Evolutionary conservation across 2,329 filamentous ascomycete species (phyloP).

Genomic region (Didymellaceae sp.): DNA sequence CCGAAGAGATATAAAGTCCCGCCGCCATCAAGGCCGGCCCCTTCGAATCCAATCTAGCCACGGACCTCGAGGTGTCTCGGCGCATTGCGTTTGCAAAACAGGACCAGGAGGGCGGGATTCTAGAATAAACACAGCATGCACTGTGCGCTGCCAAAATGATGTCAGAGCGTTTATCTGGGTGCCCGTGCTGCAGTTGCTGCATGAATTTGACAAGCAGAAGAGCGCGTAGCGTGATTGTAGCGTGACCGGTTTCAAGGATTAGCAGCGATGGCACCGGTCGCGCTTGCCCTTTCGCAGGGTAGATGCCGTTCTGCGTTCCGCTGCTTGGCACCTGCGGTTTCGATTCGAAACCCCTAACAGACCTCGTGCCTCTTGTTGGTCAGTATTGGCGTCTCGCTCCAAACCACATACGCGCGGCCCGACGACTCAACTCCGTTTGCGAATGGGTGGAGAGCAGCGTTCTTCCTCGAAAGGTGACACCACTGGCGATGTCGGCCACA

Average conservation of each 20-base stretch:
- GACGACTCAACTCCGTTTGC: background rate
- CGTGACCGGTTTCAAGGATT: background rate
- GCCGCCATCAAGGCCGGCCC: background rate
- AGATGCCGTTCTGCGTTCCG: conserved; percentile 8
- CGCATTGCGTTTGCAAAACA: background rate
- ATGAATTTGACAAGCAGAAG: conserved; percentile 12
- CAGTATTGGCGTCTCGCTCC: conserved; percentile 5
- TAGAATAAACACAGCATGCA: conserved; percentile 13
- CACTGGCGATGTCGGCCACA: conserved; percentile 1
- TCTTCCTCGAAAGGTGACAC: too few relatives aligned
- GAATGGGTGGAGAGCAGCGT: conserved; percentile 1
- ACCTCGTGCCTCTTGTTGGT: background rate
- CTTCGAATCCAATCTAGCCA: conserved; percentile 1
- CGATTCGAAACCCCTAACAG: conserved; percentile 12
- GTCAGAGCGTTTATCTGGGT: conserved; percentile 6
- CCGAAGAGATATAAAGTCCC: background rate
- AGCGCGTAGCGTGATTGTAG: conserved; percentile 1
- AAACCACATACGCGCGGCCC: conserved; percentile 5
- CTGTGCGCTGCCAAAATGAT: conserved; percentile 1
- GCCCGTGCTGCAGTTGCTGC: conserved; percentile 1
- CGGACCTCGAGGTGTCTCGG: conserved; percentile 1
- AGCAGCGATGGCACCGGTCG: background rate
- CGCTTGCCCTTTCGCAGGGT: conserved; percentile 3
- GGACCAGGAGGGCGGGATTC: background rate
- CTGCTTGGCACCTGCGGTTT: conserved; percentile 5